Conservation (phyloP, 2,329 filamentous ascomycete genomes). For the Aspergillus novoparasiticus region DNA sequence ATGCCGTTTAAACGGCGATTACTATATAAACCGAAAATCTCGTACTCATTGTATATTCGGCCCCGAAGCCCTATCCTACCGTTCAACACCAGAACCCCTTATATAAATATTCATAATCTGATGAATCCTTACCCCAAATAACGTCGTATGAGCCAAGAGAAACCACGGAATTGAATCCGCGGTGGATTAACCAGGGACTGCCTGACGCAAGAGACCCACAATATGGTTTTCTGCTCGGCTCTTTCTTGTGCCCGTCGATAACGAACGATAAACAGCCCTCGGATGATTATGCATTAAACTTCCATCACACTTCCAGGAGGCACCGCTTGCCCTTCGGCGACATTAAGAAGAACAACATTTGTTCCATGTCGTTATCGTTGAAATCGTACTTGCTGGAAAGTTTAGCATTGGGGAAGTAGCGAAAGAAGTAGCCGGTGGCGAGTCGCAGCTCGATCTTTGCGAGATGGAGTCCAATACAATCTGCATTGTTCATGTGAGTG, state of each 20-base stretch:
- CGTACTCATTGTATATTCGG: no score
- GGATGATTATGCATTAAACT: not conserved
- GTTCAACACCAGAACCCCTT: not conserved
- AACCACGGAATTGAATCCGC: not conserved
- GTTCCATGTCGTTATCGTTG: conserved; percentile 44
- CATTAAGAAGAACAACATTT: conserved; percentile 50
- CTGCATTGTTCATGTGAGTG: conserved; percentile 14
- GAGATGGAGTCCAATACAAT: conserved; percentile 71
- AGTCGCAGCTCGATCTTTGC: conserved; percentile 61
- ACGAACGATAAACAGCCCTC: not conserved
- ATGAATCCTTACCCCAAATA: not conserved
- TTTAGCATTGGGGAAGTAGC: conserved; percentile 28
- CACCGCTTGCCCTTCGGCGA: conserved; percentile 47
- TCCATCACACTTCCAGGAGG: conserved; percentile 31
- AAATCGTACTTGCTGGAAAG: conserved; percentile 27
- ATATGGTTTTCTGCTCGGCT: not conserved
- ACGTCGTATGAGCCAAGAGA: conserved; percentile 1
- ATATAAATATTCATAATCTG: not conserved
- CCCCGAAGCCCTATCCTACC: not conserved
- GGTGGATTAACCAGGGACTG: not conserved
- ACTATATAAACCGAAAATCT: not conserved
- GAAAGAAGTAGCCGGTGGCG: conserved; percentile 56
- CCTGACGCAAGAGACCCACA: conserved; percentile 1
- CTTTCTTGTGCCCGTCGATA: not conserved
- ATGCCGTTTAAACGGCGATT: not conserved